Evolutionary conservation across 345 rosid genomes (phyloP).

Genomic region (Hibiscus trionum): DNA sequence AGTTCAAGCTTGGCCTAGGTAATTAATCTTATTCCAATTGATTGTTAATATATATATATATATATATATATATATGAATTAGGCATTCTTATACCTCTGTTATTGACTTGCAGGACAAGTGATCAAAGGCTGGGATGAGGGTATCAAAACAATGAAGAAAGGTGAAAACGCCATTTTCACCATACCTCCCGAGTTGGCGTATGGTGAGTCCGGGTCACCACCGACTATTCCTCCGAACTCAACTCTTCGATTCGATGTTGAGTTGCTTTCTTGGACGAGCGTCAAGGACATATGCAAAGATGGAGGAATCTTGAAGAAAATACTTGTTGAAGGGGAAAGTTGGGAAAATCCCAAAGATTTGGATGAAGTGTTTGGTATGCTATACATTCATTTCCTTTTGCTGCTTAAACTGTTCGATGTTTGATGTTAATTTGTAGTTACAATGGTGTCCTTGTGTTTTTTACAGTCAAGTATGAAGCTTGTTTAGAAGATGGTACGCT

Average conservation of each 20-base stretch:
- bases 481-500: slow-evolving; percentile 46
- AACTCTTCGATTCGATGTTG: slow-evolving; percentile 55
- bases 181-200: slow-evolving; percentile 45
- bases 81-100: no score
- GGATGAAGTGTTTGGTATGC: slow-evolving; percentile 57
- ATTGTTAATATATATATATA: no score
- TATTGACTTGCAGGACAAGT: slow-evolving; percentile 33
- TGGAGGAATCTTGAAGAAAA: slow-evolving; percentile 62
- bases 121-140: slow-evolving; percentile 30
- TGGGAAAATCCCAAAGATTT: slow-evolving; percentile 67
- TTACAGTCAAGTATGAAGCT: slow-evolving; percentile 54
- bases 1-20: slow-evolving; percentile 65
- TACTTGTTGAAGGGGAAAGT: slow-evolving; percentile 46
- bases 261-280: slow-evolving; percentile 54
- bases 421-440: not conserved
- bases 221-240: slow-evolving; percentile 57
- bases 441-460: not conserved
- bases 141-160: slow-evolving; percentile 66
- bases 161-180: slow-evolving; percentile 63
- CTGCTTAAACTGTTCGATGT: not conserved
- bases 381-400: not conserved
- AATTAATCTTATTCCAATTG: not conserved
- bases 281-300: slow-evolving; percentile 55
- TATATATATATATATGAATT: no score
- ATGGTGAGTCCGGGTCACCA: slow-evolving; percentile 53